Conservation (phyloP, 1,284 basidiomycete species). For the Cutaneotrichosporon daszewskae region DNA sequence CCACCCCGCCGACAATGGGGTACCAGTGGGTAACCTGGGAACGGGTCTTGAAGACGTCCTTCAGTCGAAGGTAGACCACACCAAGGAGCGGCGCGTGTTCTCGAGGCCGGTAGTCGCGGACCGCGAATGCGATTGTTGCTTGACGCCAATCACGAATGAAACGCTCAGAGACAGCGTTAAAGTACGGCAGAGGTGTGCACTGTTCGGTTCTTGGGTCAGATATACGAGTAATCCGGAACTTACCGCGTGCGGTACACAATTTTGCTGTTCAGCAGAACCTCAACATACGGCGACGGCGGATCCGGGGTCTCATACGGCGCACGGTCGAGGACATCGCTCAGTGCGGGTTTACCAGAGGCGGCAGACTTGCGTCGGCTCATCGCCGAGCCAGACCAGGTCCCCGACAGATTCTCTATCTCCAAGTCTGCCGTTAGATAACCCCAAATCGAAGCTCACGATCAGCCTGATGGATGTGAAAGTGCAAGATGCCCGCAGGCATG, state of each 20-base stretch:
- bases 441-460: too few relatives aligned
- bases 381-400: slow-evolving; percentile 31
- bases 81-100: slow-evolving; percentile 47
- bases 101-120: slow-evolving; percentile 46
- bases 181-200: slow-evolving; percentile 47
- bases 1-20: slow-evolving; percentile 43
- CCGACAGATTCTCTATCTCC: slow-evolving; percentile 34
- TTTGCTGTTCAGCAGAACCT: slow-evolving; percentile 50
- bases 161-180: slow-evolving; percentile 50
- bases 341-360: slow-evolving; percentile 38
- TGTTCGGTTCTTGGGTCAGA: too few relatives aligned
- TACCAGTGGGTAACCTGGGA: slow-evolving; percentile 44
- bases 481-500: slow-evolving; percentile 35
- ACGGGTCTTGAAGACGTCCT: slow-evolving; percentile 26
- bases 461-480: slow-evolving; percentile 47
- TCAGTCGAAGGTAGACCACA: slow-evolving; percentile 30
- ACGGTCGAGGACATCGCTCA: slow-evolving; percentile 38
- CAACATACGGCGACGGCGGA: slow-evolving; percentile 45
- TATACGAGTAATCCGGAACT: too few relatives aligned
- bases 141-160: slow-evolving; percentile 50
- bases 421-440: too few relatives aligned
- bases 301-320: slow-evolving; percentile 38
- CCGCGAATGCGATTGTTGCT: slow-evolving; percentile 46
- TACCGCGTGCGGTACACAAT: slow-evolving; percentile 47
- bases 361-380: slow-evolving; percentile 24